Percentiles rank a stretch among this genome's conserved stretches.
phyloP scores from a whole-genome alignment of 306 rosid genomes.

The Vachellia pachyceras region DNA sequence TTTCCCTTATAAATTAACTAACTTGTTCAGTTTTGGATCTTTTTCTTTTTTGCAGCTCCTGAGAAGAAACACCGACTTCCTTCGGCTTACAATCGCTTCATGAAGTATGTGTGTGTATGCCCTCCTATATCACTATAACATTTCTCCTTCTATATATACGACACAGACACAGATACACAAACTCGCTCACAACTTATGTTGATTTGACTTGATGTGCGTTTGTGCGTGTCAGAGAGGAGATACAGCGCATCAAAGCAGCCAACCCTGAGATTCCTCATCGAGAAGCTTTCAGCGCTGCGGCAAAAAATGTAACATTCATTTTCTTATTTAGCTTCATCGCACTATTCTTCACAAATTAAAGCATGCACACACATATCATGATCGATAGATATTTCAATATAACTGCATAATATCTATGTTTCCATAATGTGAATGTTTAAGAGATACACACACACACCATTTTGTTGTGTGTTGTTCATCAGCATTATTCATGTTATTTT shows the following conservation, averaged over 20 bases:
- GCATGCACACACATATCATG: no score
- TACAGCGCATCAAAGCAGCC: conserved; percentile 92
- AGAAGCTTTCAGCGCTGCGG: conserved; percentile 97
- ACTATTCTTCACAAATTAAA: neutral
- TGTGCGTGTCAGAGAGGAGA: conserved; percentile 75
- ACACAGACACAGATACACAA: neutral
- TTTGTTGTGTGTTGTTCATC: no score
- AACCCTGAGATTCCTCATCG: conserved; percentile 96
- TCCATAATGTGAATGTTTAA: no score
- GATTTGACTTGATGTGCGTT: conserved; percentile 38
- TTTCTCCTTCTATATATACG: neutral
- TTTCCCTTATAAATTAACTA: neutral
- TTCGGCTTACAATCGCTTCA: conserved; percentile 97
- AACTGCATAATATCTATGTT: neutral
- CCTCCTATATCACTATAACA: neutral
- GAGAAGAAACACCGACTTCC: conserved; percentile 98
- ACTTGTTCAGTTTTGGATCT: neutral
- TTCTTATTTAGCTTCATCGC: neutral
- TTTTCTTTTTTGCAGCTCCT: conserved; percentile 65
- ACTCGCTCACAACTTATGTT: neutral
- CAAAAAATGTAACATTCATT: conserved; percentile 63
- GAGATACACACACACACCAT: no score
- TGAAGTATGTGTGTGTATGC: conserved; percentile 72
- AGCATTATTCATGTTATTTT: no score
- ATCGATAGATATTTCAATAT: neutral